A percentile compares a stretch with the other conserved stretches of the same genome.
Evolutionary conservation across 2,329 filamentous ascomycete genomes (phyloP).

Genomic region (Microcera coccophila): DNA sequence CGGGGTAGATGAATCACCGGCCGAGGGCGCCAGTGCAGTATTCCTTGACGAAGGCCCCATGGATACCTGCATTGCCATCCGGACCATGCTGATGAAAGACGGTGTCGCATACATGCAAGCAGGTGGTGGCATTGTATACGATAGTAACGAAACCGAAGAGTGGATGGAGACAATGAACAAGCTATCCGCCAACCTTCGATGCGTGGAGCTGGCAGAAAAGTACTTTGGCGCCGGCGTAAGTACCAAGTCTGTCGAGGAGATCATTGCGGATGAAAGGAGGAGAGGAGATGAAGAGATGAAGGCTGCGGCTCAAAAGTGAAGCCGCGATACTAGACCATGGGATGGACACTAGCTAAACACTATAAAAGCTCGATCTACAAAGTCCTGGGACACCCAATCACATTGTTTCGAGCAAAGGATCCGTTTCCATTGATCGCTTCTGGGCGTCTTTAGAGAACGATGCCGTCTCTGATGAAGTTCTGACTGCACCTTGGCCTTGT

Average conservation of each 20-base stretch:
- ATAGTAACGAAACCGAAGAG: constrained; percentile 89
- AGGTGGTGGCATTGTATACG: constrained; percentile 89
- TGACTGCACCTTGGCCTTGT: too few relatives aligned
- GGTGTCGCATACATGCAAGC: constrained; percentile 86
- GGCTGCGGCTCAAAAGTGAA: constrained; percentile 7
- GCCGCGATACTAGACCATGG: neutral
- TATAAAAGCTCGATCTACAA: neutral
- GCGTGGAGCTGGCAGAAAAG: constrained; percentile 24
- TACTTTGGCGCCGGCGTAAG: constrained; percentile 25
- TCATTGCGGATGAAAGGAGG: constrained; percentile 24
- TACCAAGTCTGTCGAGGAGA: constrained; percentile 25
- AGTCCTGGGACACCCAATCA: neutral
- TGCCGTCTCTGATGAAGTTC: too few relatives aligned
- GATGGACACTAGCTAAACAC: neutral
- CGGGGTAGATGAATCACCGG: constrained; percentile 50
- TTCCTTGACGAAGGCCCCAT: constrained; percentile 69
- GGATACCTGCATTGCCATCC: constrained; percentile 77
- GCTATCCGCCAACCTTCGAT: constrained; percentile 51
- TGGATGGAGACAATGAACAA: constrained; percentile 96
- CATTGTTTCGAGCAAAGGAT: neutral
- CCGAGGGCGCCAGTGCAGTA: constrained; percentile 10
- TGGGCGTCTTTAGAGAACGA: too few relatives aligned
- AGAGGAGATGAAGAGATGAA: constrained; percentile 27
- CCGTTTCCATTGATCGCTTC: neutral
- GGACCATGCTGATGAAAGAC: constrained; percentile 93